These are phyloP conservation scores for Colletotrichum incanum DNA, from an alignment of 2,329 filamentous ascomycete genomes.

Conservation along the genomic window DNA sequence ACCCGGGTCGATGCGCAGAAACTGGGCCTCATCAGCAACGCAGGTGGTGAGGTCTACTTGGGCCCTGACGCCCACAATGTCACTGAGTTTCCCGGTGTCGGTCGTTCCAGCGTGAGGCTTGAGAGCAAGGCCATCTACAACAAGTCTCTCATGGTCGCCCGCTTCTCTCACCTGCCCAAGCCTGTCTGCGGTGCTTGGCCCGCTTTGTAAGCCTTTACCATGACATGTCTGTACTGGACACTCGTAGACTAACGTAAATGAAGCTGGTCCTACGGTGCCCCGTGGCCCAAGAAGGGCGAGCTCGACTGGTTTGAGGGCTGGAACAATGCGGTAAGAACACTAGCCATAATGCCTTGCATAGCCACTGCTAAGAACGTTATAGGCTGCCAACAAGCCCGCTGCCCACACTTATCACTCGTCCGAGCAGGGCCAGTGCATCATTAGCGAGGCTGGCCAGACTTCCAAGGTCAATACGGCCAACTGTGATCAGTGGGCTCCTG, in stretches of 20 bases:
- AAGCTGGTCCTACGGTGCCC: constrained; percentile 65
- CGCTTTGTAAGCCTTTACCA: constrained; percentile 66
- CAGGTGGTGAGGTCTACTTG: constrained; percentile 56
- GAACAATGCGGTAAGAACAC: constrained; percentile 62
- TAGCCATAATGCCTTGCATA: constrained; percentile 21
- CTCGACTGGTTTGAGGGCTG: constrained; percentile 80
- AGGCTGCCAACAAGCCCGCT: constrained; percentile 67
- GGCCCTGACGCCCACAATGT: constrained; percentile 54
- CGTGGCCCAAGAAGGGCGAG: constrained; percentile 76
- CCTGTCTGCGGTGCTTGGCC: constrained; percentile 81
- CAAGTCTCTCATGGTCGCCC: constrained; percentile 78
- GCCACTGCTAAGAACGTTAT: constrained; percentile 61
- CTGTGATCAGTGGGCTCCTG: constrained; percentile 56
- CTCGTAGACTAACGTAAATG: constrained; percentile 13
- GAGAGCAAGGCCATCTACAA: constrained; percentile 75
- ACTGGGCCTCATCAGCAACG: constrained; percentile 54
- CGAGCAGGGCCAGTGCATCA: constrained; percentile 54
- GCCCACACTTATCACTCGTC: constrained; percentile 66
- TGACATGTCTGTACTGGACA: too few relatives aligned
- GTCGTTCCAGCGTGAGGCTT: constrained; percentile 74
- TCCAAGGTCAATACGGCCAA: constrained; percentile 53
- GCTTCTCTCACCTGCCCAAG: constrained; percentile 79
- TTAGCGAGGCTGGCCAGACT: constrained; percentile 51
- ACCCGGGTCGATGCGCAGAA: constrained; percentile 52
- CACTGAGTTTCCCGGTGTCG: constrained; percentile 48